phyloP scores from a whole-genome alignment of 306 rosid genomes.

The Styphnolobium japonicum region DNA sequence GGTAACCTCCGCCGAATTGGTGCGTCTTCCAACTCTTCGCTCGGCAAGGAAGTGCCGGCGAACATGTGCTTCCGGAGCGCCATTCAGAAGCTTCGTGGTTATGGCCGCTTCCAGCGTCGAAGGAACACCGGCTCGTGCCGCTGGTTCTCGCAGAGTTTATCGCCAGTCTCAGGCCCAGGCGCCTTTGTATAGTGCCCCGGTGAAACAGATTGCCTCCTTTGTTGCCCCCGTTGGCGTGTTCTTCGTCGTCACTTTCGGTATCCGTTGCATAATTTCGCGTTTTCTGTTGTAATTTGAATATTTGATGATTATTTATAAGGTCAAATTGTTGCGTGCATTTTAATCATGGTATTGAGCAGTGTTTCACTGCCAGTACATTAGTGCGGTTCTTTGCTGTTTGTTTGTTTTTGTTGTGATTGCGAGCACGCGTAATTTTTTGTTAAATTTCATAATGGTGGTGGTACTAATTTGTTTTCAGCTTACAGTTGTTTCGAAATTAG shows the following conservation, averaged over 20 bases:
- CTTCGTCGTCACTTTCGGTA: conserved; percentile 75
- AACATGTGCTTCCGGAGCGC: not conserved
- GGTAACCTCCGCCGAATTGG: conserved; percentile 19
- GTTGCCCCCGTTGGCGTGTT: conserved; percentile 65
- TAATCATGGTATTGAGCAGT: not conserved
- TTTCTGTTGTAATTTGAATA: not conserved
- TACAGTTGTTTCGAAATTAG: conserved; percentile 97
- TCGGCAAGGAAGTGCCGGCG: conserved; percentile 18
- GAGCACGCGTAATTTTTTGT: not conserved
- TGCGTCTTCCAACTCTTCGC: conserved; percentile 21
- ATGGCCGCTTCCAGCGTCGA: conserved; percentile 50
- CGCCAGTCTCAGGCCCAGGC: conserved; percentile 62
- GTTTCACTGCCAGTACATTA: not conserved
- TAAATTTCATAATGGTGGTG: conserved; percentile 34
- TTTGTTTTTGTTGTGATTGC: conserved; percentile 12
- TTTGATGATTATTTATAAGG: not conserved
- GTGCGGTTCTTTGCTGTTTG: not conserved
- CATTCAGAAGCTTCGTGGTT: conserved; percentile 40
- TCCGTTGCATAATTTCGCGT: not conserved
- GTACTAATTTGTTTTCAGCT: conserved; percentile 74
- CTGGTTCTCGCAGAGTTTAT: conserved; percentile 62
- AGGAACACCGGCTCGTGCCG: conserved; percentile 46
- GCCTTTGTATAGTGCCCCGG: conserved; percentile 48
- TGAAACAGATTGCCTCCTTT: conserved; percentile 59
- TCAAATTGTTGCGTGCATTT: not conserved